Evolutionary conservation across 495 filamentous ascomycete species (phyloP), one percentile per base, ranked within the genome.

Genomic region (Annulohypoxylon maeteangense): DNA sequence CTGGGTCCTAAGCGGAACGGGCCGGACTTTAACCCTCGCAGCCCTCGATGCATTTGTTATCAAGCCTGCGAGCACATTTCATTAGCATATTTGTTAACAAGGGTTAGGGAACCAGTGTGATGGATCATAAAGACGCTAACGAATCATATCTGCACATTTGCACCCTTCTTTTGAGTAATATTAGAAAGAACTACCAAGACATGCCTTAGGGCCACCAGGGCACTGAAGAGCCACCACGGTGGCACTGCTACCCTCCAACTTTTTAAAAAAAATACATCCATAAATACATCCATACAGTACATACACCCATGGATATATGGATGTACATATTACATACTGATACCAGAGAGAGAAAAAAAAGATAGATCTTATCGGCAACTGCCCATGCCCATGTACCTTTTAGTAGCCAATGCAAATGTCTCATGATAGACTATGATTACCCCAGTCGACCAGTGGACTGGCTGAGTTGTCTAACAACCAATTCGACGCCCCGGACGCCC

Each of bases 341-440:
- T n/a, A n/a, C 36, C 11, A 40, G 36, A 51, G 23, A n/a, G n/a
- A 58, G 22, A 18, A 36, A 67, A 67, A 67, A 50, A 65, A 62
- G 68, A 71, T 64, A 64, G 59, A 68, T 72, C 70, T 72, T 67
- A 72, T 72, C 58, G 54, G 70, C 47, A 64, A 64, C 20, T 23
- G 45, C 20, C 45, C 45, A 48, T 48, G 40, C 40, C n/a, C 5
- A 18, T 44, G 40, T 44, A 44, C n/a, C 14, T 16, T 16, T 18
- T 44, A n/a, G 40, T 50, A 27, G 42, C 16, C 32, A 25, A 72
- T 72, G 64, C 64, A 72, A 62, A 72, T 67, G 63, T 72, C 70
- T 72, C 47, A 67, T 72, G 64, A 68, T 64, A 22, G 16, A 7
- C 22, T 4, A 44, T 48, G 45, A 25, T 64, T 64, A 40, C 45